Conservation (phyloP, 768 basidiomycete species). For the Cystofilobasidium macerans region DNA sequence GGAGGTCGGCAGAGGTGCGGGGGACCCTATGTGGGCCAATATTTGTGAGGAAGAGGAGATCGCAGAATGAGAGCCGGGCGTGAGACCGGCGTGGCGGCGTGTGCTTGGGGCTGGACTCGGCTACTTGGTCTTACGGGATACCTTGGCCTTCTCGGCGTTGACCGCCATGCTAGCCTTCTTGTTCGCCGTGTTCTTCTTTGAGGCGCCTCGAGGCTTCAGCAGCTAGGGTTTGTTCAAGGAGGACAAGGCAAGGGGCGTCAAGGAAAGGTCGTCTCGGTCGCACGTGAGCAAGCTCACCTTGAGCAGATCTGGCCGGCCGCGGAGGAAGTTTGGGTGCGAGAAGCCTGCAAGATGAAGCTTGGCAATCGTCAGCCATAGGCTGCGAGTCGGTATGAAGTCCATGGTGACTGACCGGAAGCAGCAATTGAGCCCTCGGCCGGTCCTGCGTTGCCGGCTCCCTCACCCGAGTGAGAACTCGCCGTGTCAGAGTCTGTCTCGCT, state of each 20-base stretch:
- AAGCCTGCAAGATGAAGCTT: too few species aligned
- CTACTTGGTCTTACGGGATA: background rate
- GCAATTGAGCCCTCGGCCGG: constrained; percentile 1
- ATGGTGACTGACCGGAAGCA: constrained; percentile 6
- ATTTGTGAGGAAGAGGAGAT: too few species aligned
- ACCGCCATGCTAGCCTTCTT: constrained; percentile 2
- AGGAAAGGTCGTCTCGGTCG: too few species aligned
- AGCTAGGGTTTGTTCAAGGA: background rate
- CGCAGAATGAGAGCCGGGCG: too few species aligned
- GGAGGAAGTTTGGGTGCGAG: constrained; percentile 18
- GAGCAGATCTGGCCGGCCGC: constrained; percentile 15
- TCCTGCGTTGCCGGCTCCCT: background rate
- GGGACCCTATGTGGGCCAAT: too few species aligned
- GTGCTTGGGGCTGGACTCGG: too few species aligned
- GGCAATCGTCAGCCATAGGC: too few species aligned
- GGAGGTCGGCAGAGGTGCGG: too few species aligned
- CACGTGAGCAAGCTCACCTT: too few species aligned
- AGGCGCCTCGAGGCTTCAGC: background rate
- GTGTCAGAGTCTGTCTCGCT: constrained; percentile 11
- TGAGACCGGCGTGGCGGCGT: too few species aligned
- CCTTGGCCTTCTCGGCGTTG: background rate
- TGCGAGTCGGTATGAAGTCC: background rate
- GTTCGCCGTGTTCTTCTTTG: background rate
- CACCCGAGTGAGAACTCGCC: constrained; percentile 12
- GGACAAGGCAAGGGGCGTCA: background rate